Percentiles rank a stretch among this genome's conserved stretches.
Conservation (phyloP, 1,284 basidiomycete genomes). For the Puccinia brachypodii region DNA sequence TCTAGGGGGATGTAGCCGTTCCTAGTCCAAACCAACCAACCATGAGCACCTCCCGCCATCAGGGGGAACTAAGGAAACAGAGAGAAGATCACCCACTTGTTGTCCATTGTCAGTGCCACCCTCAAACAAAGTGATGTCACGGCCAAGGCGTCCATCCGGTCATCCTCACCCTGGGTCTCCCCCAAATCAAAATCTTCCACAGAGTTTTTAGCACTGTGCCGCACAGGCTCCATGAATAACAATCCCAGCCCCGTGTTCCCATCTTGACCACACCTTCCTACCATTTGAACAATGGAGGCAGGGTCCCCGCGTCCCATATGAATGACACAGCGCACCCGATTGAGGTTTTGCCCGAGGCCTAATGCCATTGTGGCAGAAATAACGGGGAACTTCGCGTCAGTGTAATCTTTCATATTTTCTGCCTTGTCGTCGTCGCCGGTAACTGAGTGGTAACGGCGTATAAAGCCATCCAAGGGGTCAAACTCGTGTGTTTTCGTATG, state of each 20-base stretch:
- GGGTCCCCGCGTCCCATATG: constrained; percentile 5
- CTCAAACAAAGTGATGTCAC: not conserved
- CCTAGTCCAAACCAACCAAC: too few relatives aligned
- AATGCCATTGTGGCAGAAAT: constrained; percentile 11
- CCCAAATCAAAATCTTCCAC: not conserved
- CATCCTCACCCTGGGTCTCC: not conserved
- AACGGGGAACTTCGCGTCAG: not conserved
- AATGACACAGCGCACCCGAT: constrained; percentile 2
- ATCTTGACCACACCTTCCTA: not conserved
- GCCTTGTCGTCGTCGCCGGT: not conserved
- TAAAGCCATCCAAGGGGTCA: not conserved
- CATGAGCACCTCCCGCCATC: not conserved
- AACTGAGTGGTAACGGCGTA: not conserved
- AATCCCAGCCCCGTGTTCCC: not conserved
- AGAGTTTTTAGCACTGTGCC: not conserved
- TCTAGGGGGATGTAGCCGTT: not conserved
- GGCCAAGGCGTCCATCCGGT: not conserved
- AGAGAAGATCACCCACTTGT: not conserved
- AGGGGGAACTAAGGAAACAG: not conserved
- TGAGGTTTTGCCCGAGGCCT: constrained; percentile 7
- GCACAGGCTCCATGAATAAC: not conserved
- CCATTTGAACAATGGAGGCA: not conserved
- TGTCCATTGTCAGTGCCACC: not conserved
- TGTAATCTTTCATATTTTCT: not conserved
- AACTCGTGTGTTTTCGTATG: not conserved